Evolutionary conservation across 129 eudicot species (phyloP).

Genomic region (Kitagawia praeruptora): DNA sequence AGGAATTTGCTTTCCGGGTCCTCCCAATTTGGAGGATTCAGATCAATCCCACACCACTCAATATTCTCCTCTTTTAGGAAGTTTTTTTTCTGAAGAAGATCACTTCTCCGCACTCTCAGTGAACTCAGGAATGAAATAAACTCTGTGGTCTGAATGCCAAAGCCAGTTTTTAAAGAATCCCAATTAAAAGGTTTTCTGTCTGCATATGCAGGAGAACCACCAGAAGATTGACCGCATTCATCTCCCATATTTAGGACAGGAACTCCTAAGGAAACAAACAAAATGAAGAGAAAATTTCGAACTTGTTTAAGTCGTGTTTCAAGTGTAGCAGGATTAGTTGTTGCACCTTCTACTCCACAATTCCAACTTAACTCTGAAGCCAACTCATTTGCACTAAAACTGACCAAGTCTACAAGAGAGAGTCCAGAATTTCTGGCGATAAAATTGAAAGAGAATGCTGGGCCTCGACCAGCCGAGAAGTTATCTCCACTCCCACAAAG

Average conservation of each 20-base stretch:
- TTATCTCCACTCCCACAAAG: slow-evolving; percentile 93
- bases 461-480: slow-evolving; percentile 75
- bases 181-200: slow-evolving; percentile 65
- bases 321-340: slow-evolving; percentile 51
- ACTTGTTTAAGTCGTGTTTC: slow-evolving; percentile 78
- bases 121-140: slow-evolving; percentile 68
- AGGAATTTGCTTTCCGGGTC: slow-evolving; percentile 61
- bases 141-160: slow-evolving; percentile 48
- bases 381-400: slow-evolving; percentile 52
- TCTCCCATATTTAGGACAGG: slow-evolving; percentile 96
- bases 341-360: slow-evolving; percentile 94
- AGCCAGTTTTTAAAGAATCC: slow-evolving; percentile 56
- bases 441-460: slow-evolving; percentile 78
- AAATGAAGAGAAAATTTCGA: slow-evolving; percentile 67
- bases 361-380: slow-evolving; percentile 77
- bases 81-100: slow-evolving; percentile 58
- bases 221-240: slow-evolving; percentile 83
- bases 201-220: slow-evolving; percentile 33
- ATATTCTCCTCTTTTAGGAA: slow-evolving; percentile 63
- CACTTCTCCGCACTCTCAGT: slow-evolving; percentile 53
- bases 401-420: slow-evolving; percentile 83
- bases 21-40: slow-evolving; percentile 76
- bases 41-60: slow-evolving; percentile 52
- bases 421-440: slow-evolving; percentile 62
- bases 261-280: slow-evolving; percentile 77